These are phyloP conservation scores for Cystobasidium onofrii DNA, from an alignment of 768 basidiomycete genomes.

Conservation along the genomic window DNA sequence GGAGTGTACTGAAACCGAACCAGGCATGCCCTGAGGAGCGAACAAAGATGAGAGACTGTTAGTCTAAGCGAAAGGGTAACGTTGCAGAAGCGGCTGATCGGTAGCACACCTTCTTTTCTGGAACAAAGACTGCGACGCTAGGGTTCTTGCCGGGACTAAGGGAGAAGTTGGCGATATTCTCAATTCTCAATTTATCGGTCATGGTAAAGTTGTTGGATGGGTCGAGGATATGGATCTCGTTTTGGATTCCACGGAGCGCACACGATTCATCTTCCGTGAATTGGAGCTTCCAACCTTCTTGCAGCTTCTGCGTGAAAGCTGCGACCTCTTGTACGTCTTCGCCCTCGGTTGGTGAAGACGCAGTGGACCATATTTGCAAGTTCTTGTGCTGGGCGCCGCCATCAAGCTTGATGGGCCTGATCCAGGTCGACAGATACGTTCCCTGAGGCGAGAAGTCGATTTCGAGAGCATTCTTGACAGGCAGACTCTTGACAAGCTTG, in stretches of 20 bases:
- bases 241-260: conserved; percentile 67
- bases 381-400: conserved; percentile 90
- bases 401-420: conserved; percentile 81
- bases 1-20: conserved; percentile 73
- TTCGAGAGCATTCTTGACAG: conserved; percentile 68
- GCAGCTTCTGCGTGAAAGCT: conserved; percentile 41
- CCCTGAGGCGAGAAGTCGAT: conserved; percentile 86
- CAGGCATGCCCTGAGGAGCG: conserved; percentile 64
- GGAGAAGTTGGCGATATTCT: conserved; percentile 66
- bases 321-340: conserved; percentile 38
- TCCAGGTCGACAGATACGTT: conserved; percentile 90
- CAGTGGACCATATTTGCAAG: conserved; percentile 76
- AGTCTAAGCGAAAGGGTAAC: conserved; percentile 11
- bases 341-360: conserved; percentile 54
- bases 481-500: conserved; percentile 46
- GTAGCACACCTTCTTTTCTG: conserved; percentile 72
- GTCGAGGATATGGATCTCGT: conserved; percentile 74
- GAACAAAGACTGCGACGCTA: conserved; percentile 80
- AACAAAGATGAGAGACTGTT: no score
- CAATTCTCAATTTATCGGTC: conserved; percentile 70
- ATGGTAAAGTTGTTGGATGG: conserved; percentile 70
- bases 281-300: conserved; percentile 55
- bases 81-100: neutral
- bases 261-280: conserved; percentile 83
- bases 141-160: conserved; percentile 80